Percentiles rank a stretch among this genome's conserved stretches.
Conservation (phyloP, 192 early-diverging fungal genomes). For the Coemansia sp. region DNA sequence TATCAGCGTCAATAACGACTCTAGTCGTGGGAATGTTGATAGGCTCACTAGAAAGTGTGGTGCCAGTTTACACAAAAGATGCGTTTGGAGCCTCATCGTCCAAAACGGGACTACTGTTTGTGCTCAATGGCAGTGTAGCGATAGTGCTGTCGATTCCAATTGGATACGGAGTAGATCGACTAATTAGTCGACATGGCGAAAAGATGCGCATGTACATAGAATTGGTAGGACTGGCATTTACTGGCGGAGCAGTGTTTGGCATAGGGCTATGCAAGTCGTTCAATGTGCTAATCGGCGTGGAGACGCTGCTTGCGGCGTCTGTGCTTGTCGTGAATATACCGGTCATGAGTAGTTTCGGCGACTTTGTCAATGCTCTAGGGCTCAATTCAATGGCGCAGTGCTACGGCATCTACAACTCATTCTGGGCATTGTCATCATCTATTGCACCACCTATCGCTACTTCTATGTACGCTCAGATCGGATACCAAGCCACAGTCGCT, state of each 20-base stretch:
- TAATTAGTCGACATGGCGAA: conserved; percentile 36
- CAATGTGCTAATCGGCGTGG: conserved; percentile 20
- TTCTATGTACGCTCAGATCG: conserved; percentile 41
- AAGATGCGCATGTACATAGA: conserved; percentile 30
- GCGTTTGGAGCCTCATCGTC: conserved; percentile 28
- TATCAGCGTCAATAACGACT: conserved; percentile 40
- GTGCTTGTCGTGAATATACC: conserved; percentile 42
- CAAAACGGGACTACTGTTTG: conserved; percentile 40
- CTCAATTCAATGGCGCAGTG: conserved; percentile 52
- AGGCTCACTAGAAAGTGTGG: conserved; percentile 40
- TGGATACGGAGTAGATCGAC: conserved; percentile 32
- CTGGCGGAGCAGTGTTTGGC: conserved; percentile 24
- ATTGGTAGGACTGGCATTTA: conserved; percentile 25
- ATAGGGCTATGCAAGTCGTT: conserved; percentile 48
- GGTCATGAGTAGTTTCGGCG: conserved; percentile 58
- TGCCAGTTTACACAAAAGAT: conserved; percentile 43
- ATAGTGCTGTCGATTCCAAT: conserved; percentile 36
- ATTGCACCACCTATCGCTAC: conserved; percentile 52
- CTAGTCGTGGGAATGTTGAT: conserved; percentile 31
- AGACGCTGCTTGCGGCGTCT: conserved; percentile 23
- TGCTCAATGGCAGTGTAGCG: conserved; percentile 36
- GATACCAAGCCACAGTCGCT: conserved; percentile 31
- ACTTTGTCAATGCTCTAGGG: conserved; percentile 50
- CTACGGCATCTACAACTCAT: conserved; percentile 48
- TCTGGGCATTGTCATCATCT: conserved; percentile 42